A percentile compares a stretch with the other conserved stretches of the same genome.
phyloP scores from a whole-genome alignment of 768 basidiomycete genomes.

The Boletus reticuloceps region DNA sequence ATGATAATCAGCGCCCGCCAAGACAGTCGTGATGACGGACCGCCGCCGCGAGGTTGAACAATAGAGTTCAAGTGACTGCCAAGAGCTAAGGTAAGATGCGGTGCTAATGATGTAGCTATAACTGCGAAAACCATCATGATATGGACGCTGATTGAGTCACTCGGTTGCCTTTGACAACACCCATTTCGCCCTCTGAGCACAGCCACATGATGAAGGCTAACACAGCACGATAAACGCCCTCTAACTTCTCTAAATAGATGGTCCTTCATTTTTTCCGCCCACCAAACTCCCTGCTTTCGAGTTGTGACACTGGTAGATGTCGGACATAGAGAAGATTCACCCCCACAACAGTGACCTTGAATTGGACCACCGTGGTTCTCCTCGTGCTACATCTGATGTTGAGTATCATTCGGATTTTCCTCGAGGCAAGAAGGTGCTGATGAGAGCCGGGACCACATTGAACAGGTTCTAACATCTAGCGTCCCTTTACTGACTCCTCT shows the following conservation, averaged over 20 bases:
- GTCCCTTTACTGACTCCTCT: background rate
- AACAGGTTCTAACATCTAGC: constrained; percentile 1
- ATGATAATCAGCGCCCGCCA: too few relatives aligned
- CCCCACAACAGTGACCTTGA: background rate
- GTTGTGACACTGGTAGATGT: background rate
- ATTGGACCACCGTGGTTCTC: background rate
- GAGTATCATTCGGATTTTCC: background rate
- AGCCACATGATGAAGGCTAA: too few relatives aligned
- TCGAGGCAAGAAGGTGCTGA: background rate
- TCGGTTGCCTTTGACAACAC: too few relatives aligned
- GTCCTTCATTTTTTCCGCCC: background rate
- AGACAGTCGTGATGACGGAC: too few relatives aligned
- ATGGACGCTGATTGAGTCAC: too few relatives aligned
- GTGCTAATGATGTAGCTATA: too few relatives aligned
- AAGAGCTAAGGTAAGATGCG: too few relatives aligned
- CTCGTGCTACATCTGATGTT: background rate
- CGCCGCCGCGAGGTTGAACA: too few relatives aligned
- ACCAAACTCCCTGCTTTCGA: background rate
- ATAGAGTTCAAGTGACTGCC: too few relatives aligned
- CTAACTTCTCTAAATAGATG: background rate
- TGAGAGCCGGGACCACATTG: background rate
- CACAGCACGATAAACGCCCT: background rate
- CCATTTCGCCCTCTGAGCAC: too few relatives aligned
- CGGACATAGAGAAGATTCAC: background rate
- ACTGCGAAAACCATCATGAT: too few relatives aligned